Percentiles rank a stretch among this genome's conserved stretches.
phyloP scores from a whole-genome alignment of 2,329 filamentous ascomycete genomes.

The Colletotrichum gloeosporioides region DNA sequence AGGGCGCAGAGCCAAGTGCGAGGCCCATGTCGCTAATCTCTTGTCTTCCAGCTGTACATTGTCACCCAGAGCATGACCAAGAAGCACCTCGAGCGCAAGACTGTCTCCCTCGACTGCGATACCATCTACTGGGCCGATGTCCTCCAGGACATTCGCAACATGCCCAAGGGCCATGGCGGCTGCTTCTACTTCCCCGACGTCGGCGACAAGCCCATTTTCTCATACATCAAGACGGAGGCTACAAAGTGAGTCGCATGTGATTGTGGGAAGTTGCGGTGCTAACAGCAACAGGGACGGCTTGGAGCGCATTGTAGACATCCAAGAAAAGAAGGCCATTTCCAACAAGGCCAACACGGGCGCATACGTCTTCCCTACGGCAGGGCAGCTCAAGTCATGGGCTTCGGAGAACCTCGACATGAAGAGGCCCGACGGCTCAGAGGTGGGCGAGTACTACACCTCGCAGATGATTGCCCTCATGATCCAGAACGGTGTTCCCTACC shows the following conservation, averaged over 20 bases:
- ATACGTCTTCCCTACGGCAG: conserved; percentile 31
- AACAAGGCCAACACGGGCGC: conserved; percentile 33
- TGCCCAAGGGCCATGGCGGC: conserved; percentile 29
- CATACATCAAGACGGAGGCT: conserved; percentile 32
- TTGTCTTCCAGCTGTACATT: conserved; percentile 28
- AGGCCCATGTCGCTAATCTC: not conserved
- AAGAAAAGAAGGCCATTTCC: conserved; percentile 33
- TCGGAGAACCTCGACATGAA: conserved; percentile 27
- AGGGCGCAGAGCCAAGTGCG: not conserved
- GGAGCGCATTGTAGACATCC: conserved; percentile 31
- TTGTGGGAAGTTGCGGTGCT: not conserved
- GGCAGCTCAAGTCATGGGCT: conserved; percentile 27
- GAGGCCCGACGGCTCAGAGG: conserved; percentile 23
- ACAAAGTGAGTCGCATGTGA: conserved; percentile 2
- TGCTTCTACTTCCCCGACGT: conserved; percentile 32
- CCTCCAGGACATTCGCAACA: conserved; percentile 28
- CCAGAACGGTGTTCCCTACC: conserved; percentile 26
- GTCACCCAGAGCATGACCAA: conserved; percentile 33
- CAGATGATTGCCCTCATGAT: conserved; percentile 31
- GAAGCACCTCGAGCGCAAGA: conserved; percentile 29
- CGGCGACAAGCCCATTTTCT: conserved; percentile 33
- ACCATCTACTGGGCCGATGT: conserved; percentile 37
- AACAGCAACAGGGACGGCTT: conserved; percentile 15
- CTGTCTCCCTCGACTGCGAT: conserved; percentile 36
- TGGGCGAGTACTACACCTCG: conserved; percentile 33